Evolutionary conservation across 768 basidiomycete species (phyloP), one percentile per base, ranked within the genome.

Genomic region (Russula brevipes): DNA sequence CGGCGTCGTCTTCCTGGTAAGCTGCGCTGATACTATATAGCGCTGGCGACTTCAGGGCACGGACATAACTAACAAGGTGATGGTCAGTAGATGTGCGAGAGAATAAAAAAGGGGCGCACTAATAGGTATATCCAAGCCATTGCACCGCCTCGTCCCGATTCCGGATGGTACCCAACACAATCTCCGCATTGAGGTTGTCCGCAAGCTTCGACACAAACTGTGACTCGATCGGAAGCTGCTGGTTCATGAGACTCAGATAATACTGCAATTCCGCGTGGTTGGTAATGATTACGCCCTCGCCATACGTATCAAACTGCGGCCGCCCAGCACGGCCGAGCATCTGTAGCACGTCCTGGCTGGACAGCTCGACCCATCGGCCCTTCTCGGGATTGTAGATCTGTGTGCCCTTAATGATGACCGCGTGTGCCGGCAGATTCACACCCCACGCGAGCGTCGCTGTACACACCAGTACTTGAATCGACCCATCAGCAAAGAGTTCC

Each of bases 351-450:
- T 98, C 97, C 74, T 98, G 97, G 0, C 88, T 86, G 1, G 92
- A 95, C 6, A 98, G 77, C 73, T 98, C 97, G 4, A 91, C 89
- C 97, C 97, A 99, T 4, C 91, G 86, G 19, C 97, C 97, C 76
- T 98, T 97, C 76, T 97, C 95, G 0, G 97, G 97, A 74, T 97
- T 98, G 76, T 98, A 99, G 65, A 98, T 95, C 76, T 98, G 95
- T 0, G 97, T 98, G n/a, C 97, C 97, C 73, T 98, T 99, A 81
- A 99, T 98, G 77, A 98, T 94, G 76, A 98, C 96, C 8, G 93
- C 89, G 67, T 98, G 97, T 1, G 95, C 96, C 3, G 97, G 97
- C 0, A 98, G 78, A 72, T 99, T 99, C 76, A 99, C 96, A 78
- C 96, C 97, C 97, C 97, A 99, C 0, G 97, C 97, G 42, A 99